These are phyloP conservation scores for Davidsoniella eucalypti DNA, from an alignment of 2,329 filamentous ascomycete species.

Conservation along the genomic window DNA sequence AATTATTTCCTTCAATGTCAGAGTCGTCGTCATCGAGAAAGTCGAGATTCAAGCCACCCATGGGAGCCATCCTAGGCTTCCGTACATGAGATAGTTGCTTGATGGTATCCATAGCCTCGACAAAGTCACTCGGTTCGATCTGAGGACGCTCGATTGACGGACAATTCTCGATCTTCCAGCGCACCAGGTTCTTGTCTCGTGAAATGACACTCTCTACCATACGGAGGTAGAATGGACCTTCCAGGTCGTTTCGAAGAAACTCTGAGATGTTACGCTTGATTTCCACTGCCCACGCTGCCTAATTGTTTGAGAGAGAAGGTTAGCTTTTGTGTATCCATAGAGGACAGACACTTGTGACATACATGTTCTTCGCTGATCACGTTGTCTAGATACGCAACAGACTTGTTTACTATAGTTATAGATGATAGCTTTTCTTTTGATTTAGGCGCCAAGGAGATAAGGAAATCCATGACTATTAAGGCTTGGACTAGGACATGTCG, in stretches of 20 bases:
- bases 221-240: slow-evolving; percentile 85
- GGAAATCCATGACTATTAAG: slow-evolving; percentile 84
- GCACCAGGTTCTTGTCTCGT: slow-evolving; percentile 95
- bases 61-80: slow-evolving; percentile 48
- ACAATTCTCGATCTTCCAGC: slow-evolving; percentile 94
- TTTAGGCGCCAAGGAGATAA: slow-evolving; percentile 72
- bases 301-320: slow-evolving; percentile 19
- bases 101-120: slow-evolving; percentile 49
- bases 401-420: slow-evolving; percentile 57
- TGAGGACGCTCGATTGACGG: slow-evolving; percentile 66
- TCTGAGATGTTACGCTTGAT: slow-evolving; percentile 66
- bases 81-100: slow-evolving; percentile 53
- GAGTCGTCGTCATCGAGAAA: slow-evolving; percentile 55
- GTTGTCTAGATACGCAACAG: slow-evolving; percentile 67
- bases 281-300: slow-evolving; percentile 64
- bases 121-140: slow-evolving; percentile 51
- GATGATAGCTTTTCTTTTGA: slow-evolving; percentile 65
- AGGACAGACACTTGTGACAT: slow-evolving; percentile 21
- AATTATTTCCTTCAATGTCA: slow-evolving; percentile 20
- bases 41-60: slow-evolving; percentile 58
- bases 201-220: slow-evolving; percentile 95
- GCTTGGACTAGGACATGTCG: slow-evolving; percentile 90
- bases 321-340: slow-evolving; percentile 7
- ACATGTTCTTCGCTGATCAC: slow-evolving; percentile 69
- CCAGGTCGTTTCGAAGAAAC: slow-evolving; percentile 64